Base-by-base conservation (phyloP, 805 yeast genomes). In the Maudiozyma serrabonitensis region DNA sequence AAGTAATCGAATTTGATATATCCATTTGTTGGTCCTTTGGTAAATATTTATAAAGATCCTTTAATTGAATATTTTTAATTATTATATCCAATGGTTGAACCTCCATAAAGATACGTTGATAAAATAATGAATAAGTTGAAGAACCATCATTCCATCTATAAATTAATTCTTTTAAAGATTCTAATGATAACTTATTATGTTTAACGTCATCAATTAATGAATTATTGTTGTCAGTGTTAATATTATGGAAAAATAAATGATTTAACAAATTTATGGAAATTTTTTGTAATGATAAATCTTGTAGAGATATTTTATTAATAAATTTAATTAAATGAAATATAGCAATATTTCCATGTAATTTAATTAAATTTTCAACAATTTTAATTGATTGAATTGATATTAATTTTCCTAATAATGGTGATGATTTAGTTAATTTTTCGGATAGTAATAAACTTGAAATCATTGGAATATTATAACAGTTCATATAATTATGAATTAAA, bases 101-200 rank as follows among this genome's bases (percentile, higher is more conserved):
- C 19, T 34, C 40, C 11, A 51, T 41, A 38, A 64, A 55, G 4
- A 63, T 18, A 9, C 56, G 46, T 6, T 50, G 45, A 38, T 50
- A 61, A 32, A 69, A 66, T 12, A 44, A 39, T 18, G 48, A 49
- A 49, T 64, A 70, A 1, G 23, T 41, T 2, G 37, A 41, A 1
- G 65, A 43, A 11, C 69, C 70, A 55, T 69, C 71, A 53, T 69
- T 66, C 75, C 74, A 70, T 19, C 49, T 26, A 5, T 46, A 40
- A 31, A 69, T 54, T 43, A 61, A 69, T 2, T 52, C 51, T 6
- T 40, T 46, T 16, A 70, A 45, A 1, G 59, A 45, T 4, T 57
- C 55, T 3, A 43, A 45, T 15, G 70, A 54, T 19, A 67, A 43
- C 32, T 61, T 56, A 43, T 60, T 67, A 7, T 58, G 49, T 11